These are phyloP conservation scores for Rusavskia elegans DNA, from an alignment of 495 filamentous ascomycete species.

Conservation along the genomic window DNA sequence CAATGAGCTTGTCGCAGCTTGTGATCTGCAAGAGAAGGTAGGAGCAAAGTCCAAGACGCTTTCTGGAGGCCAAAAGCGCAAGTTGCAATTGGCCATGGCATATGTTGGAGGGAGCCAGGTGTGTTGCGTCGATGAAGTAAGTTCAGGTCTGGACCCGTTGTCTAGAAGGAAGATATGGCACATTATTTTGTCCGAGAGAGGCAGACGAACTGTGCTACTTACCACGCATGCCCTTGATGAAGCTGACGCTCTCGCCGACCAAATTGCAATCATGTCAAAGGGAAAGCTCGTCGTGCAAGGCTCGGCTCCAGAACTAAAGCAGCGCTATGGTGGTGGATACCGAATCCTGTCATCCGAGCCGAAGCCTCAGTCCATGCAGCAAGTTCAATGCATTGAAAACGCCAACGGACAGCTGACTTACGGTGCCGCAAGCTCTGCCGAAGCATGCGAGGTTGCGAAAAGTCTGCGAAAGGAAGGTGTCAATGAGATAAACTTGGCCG, in stretches of 20 bases:
- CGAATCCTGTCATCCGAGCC: conserved; percentile 29
- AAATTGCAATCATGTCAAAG: conserved; percentile 22
- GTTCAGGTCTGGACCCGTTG: conserved; percentile 27
- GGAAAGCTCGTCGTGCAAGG: conserved; percentile 19
- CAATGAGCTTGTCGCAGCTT: conserved; percentile 17
- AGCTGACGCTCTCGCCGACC: conserved; percentile 20
- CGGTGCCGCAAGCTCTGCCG: too few relatives aligned
- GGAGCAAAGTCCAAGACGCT: conserved; percentile 17
- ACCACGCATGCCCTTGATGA: conserved; percentile 28
- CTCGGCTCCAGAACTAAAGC: conserved; percentile 16
- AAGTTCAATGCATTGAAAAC: conserved; percentile 41
- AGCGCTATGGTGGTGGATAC: conserved; percentile 4
- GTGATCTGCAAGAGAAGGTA: conserved; percentile 21
- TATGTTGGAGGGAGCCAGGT: conserved; percentile 23
- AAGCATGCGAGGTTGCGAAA: too few relatives aligned
- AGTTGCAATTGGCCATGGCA: conserved; percentile 26
- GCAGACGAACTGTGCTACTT: conserved; percentile 13
- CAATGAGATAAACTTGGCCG: conserved; percentile 53
- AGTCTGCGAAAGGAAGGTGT: conserved; percentile 31
- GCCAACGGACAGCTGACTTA: too few relatives aligned
- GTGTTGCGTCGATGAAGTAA: conserved; percentile 29
- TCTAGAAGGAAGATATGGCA: conserved; percentile 33
- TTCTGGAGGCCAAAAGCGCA: conserved; percentile 28
- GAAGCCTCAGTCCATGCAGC: conserved; percentile 47
- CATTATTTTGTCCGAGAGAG: conserved; percentile 27